Evolutionary conservation across 1,139 yeast genomes (phyloP), one percentile per base, ranked within the genome.

Genomic region (Diutina siamensis): DNA sequence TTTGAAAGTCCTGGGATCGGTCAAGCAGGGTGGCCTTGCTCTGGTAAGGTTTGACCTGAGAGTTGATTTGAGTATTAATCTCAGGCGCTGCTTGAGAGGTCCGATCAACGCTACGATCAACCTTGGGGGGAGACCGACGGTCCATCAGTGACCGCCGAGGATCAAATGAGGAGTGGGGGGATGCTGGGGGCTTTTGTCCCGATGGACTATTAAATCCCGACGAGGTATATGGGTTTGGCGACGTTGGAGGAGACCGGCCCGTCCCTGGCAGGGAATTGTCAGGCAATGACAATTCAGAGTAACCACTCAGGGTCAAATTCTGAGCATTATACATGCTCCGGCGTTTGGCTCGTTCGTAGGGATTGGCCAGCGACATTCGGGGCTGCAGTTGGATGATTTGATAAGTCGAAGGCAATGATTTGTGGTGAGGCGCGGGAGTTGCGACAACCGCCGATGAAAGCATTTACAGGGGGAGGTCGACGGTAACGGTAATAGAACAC

Each of bases 281-380:
- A n/a, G 40, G 42, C 5, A 25, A 18, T 17, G 28, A 10, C 10
- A 25, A 25, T n/a, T 25, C 17, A n/a, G 25, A 27, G 42, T 38
- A 38, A 9, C 32, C 42, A 10, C 20, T 22, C 32, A 17, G 32
- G 8, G 42, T 17, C 4, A 38, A 8, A 3, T 15, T 17, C 28
- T 19, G 40, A 12, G 40, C 20, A 18, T 22, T 25, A 32, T 22
- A 22, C 21, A 38, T 10, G 10, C 42, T 38, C 31, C 42, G 31
- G 13, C 42, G 42, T 25, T 38, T 38, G 10, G 42, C 42, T n/a
- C 32, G 31, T 25, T 38, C 42, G 32, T 38, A 38, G 3, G 42
- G 42, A 13, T 38, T 38, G 8, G 42, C 32, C 31, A 25, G 33
- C 13, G 33, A 19, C 42, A 38, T 38, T 22, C 13, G 32, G 9